phyloP scores from a whole-genome alignment of 768 basidiomycete species.

The Termitomyces sp. region DNA sequence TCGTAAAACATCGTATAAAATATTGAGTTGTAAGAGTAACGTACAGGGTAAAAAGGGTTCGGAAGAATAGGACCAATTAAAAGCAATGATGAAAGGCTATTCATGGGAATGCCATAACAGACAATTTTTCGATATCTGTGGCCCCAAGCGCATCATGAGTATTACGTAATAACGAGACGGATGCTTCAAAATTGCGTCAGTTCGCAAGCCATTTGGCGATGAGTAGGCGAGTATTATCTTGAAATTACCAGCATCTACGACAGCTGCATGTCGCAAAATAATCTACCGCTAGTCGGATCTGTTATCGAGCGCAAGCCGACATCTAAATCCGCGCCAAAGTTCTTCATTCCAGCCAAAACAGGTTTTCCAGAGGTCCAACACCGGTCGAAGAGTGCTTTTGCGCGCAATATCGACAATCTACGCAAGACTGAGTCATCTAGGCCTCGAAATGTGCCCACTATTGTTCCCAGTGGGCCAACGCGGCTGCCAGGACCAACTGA shows the following conservation, averaged over 20 bases:
- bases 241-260: background rate
- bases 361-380: constrained; percentile 66
- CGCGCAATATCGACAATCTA: constrained; percentile 38
- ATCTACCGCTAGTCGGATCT: constrained; percentile 32
- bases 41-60: background rate
- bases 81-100: background rate
- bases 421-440: constrained; percentile 19
- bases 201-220: background rate
- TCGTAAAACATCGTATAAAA: background rate
- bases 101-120: background rate
- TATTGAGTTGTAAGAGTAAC: background rate
- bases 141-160: background rate
- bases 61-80: background rate
- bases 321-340: constrained; percentile 22
- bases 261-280: constrained; percentile 18
- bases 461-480: constrained; percentile 9
- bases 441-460: constrained; percentile 24
- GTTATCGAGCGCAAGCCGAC: constrained; percentile 42
- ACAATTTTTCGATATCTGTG: background rate
- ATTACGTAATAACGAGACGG: background rate
- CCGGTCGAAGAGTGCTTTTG: constrained; percentile 61
- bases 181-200: background rate
- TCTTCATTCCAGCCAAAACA: constrained; percentile 26
- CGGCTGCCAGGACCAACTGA: constrained; percentile 9
- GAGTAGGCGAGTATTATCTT: background rate